Evolutionary conservation across 345 rosid genomes (phyloP), one percentile per base, ranked within the genome.

Genomic region (Erucastrum elatum): DNA sequence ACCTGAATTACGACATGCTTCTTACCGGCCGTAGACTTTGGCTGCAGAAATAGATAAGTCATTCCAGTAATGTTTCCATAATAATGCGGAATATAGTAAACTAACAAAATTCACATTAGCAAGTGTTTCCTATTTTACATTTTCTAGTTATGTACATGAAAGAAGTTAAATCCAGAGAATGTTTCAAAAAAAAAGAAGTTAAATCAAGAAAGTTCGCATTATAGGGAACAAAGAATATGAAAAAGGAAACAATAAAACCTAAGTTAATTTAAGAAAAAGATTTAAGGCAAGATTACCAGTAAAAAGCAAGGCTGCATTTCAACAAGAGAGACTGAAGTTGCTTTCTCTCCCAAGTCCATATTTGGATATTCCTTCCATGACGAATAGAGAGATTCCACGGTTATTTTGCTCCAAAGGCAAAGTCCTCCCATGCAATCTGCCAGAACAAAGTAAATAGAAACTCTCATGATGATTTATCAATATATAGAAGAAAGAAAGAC

Each of bases 361-460:
- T 88, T 84, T 17, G 93, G 96, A 55, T 93, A 90, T 77, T 89
- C 85, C 82, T 91, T 87, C 99, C 90, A 93, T 30, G 87, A 86
- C 13, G 74, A 9, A 77, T 81, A 87, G 61, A 91, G 89, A n/a
- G 91, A 85, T 65, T 91, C 91, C 80, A 95, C 49, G 8, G 93
- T 88, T 80, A 95, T 85, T 77, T 86, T 89, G 56, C 99, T 96
- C 87, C 90, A 85, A 44, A 88, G 82, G 80, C 93, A 90, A 83
- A 85, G 85, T 70, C 97, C 96, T 63, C 90, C 21, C 21, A 21
- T 21, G 21, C 21, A 21, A 21, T 21, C 99, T 95, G 87, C 39
- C 68, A 81, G 61, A 10, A 41, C 13, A 80, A 68, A 29, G 4
- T 41, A 41, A 56, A 17, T 2, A 21, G 26, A 34, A 41, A 66